Percentiles rank a stretch among this genome's conserved stretches.
phyloP scores from a whole-genome alignment of 768 basidiomycete species.

The Tricholoma saponaceum region DNA sequence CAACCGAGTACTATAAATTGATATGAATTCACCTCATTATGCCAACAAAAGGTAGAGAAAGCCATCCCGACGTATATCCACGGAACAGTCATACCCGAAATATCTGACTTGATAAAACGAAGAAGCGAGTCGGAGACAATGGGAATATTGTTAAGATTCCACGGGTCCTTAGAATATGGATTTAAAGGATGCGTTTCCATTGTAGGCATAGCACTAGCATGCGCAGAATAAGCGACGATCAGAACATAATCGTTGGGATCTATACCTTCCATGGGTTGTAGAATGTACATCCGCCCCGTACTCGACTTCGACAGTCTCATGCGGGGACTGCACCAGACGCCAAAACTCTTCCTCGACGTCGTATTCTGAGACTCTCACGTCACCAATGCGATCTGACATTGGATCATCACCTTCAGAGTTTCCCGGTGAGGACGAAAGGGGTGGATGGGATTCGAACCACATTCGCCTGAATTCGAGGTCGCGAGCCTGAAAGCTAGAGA shows the following conservation, averaged over 20 bases:
- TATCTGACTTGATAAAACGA: constrained; percentile 97
- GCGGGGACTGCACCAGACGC: constrained; percentile 86
- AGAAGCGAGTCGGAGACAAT: constrained; percentile 90
- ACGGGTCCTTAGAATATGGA: constrained; percentile 83
- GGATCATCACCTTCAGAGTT: constrained; percentile 38
- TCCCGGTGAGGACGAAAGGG: constrained; percentile 29
- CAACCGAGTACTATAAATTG: not conserved
- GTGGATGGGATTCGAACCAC: constrained; percentile 85
- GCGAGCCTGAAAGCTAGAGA: constrained; percentile 88
- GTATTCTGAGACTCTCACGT: constrained; percentile 73
- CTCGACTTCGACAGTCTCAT: constrained; percentile 95
- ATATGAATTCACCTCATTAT: constrained; percentile 73
- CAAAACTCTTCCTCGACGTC: constrained; percentile 97
- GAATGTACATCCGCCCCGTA: constrained; percentile 99
- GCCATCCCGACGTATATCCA: constrained; percentile 99
- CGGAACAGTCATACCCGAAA: constrained; percentile 98
- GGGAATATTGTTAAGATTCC: constrained; percentile 98
- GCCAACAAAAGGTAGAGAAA: constrained; percentile 99
- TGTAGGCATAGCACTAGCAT: constrained; percentile 87
- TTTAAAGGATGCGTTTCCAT: constrained; percentile 90
- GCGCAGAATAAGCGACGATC: constrained; percentile 4
- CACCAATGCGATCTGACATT: constrained; percentile 52
- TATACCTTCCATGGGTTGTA: constrained; percentile 93
- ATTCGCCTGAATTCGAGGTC: constrained; percentile 84
- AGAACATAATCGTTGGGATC: not conserved